Evolutionary conservation across 768 basidiomycete species (phyloP).

Genomic region (Boletus insuetus): DNA sequence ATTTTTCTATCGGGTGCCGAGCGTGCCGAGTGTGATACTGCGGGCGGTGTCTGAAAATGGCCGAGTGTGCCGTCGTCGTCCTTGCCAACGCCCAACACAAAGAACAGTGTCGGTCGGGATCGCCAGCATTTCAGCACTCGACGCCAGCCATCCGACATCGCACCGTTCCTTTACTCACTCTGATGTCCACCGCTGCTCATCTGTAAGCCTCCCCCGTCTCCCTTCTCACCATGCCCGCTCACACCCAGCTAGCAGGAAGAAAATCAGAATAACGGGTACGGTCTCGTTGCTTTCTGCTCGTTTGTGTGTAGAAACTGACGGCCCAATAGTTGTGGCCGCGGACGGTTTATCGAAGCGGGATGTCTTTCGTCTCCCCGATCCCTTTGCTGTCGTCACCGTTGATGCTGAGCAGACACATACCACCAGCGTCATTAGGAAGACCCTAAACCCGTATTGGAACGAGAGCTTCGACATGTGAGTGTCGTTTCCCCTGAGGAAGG

Average conservation of each 20-base stretch:
- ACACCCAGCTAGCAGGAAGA: constrained; percentile 49
- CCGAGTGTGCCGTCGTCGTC: constrained; percentile 10
- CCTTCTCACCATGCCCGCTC: constrained; percentile 1
- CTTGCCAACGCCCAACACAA: constrained; percentile 12
- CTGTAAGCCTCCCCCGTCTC: constrained; percentile 22
- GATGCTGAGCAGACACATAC: constrained; percentile 98
- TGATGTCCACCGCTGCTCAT: constrained; percentile 29
- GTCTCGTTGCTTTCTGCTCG: not conserved
- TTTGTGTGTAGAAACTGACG: not conserved
- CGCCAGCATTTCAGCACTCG: not conserved
- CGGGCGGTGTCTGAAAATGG: constrained; percentile 32
- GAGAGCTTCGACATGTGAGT: constrained; percentile 96
- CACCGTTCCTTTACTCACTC: not conserved
- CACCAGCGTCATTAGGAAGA: constrained; percentile 96
- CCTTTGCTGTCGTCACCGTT: constrained; percentile 97
- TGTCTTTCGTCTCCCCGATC: constrained; percentile 94
- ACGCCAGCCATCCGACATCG: not conserved
- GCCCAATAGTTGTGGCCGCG: constrained; percentile 80
- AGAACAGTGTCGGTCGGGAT: not conserved
- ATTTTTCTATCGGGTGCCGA: constrained; percentile 12
- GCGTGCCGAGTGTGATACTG: constrained; percentile 4
- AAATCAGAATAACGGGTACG: constrained; percentile 74
- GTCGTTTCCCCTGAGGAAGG: not conserved
- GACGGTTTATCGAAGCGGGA: constrained; percentile 93
- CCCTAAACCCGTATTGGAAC: constrained; percentile 94